A percentile compares a stretch with the other conserved stretches of the same genome.
Evolutionary conservation across 345 rosid genomes (phyloP).

Genomic region (Reutealis trisperma): DNA sequence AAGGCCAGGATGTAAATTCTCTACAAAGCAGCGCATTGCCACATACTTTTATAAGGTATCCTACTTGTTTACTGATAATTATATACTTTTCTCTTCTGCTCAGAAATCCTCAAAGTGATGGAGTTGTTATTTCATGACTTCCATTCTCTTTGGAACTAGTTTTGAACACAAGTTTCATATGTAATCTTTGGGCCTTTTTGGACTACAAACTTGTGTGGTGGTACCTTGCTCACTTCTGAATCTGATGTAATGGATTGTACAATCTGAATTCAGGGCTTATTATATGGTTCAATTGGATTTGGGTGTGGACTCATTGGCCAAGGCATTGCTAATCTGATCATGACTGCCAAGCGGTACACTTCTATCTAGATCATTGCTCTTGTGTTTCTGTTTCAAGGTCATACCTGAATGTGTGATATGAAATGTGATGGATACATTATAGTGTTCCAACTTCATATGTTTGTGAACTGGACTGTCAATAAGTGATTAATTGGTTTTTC

Average conservation of each 20-base stretch:
- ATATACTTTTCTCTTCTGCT: neutral
- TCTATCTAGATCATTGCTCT: slow-evolving; percentile 7
- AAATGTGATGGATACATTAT: neutral
- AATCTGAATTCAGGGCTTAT: slow-evolving; percentile 56
- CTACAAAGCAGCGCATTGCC: slow-evolving; percentile 9
- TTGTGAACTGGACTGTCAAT: neutral
- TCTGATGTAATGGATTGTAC: neutral
- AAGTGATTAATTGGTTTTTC: too few species aligned
- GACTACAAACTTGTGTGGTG: neutral
- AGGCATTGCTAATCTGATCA: slow-evolving; percentile 88
- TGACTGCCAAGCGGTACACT: slow-evolving; percentile 85
- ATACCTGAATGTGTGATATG: neutral
- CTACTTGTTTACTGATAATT: neutral
- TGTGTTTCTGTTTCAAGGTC: neutral
- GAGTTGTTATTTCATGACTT: neutral
- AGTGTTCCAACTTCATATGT: neutral
- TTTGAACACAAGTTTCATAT: neutral
- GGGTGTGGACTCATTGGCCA: slow-evolving; percentile 92
- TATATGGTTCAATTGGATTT: slow-evolving; percentile 90
- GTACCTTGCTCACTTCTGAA: neutral
- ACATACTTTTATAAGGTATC: slow-evolving; percentile 27
- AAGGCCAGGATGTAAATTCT: slow-evolving; percentile 26
- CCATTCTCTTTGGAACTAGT: neutral
- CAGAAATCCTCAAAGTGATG: neutral
- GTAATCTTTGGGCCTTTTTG: neutral